Conservation (phyloP, 73 alveolate species). For the Tetrahymena malaccensis region DNA sequence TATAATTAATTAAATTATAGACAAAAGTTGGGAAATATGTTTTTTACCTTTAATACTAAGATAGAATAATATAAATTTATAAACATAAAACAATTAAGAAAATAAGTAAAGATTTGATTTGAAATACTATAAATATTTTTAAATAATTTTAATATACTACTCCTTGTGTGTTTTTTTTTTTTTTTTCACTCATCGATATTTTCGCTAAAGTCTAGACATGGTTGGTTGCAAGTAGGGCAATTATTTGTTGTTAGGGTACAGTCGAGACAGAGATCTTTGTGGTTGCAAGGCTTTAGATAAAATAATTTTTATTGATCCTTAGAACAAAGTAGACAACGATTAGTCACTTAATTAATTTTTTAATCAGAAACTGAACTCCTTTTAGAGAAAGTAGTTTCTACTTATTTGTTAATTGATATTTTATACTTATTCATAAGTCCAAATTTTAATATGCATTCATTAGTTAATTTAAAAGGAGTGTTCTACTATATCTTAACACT, state of each 20-base stretch:
- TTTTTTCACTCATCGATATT: neutral
- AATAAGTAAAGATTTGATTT: neutral
- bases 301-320: neutral
- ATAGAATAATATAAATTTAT: no score
- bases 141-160: neutral
- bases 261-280: neutral
- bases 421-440: neutral
- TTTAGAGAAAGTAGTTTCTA: neutral
- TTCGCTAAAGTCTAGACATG: neutral
- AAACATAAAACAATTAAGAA: neutral
- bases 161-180: neutral
- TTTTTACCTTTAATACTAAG: no score
- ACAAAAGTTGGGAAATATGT: no score
- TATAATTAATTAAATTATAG: no score
- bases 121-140: neutral
- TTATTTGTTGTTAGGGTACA: neutral
- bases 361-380: neutral
- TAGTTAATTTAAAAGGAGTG: neutral
- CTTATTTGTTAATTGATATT: neutral
- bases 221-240: neutral
- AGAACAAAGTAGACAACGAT: neutral
- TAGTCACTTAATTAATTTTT: neutral
- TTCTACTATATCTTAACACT: neutral
- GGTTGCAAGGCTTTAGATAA: neutral
- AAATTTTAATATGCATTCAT: neutral